Evolutionary conservation across 306 rosid species (phyloP), one percentile per base, ranked within the genome.

Genomic region (Sophora flavescens): DNA sequence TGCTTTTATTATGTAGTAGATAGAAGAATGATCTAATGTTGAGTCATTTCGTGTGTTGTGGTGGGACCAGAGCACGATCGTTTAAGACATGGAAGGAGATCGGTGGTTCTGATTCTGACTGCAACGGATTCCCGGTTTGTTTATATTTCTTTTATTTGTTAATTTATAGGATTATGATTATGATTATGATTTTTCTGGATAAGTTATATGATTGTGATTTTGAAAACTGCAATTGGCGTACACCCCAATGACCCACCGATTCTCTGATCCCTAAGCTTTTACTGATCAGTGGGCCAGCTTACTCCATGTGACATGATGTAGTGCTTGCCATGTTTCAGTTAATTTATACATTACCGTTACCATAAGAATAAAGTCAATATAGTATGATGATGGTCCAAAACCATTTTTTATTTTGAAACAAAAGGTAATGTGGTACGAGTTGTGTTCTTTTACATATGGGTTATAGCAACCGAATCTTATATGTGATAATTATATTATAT

Each of bases 81-180:
- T 74, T 76, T 67, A 53, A 26, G 76, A 71, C 70, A 59, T 64
- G 68, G 60, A 52, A 51, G 63, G 66, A 15, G 76, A 77, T 79
- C 76, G 86, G 89, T 56, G 63, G 74, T 52, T 87, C 97, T 18
- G 81, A 48, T 8, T 73, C 96, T 14, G 80, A 66, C 45, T 48
- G 26, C 60, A 56, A 10, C 14, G 33, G 4, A 2, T 61, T 75
- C 22, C 76, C 78, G n/a, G n/a, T n/a, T n/a, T 77, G 98, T 91
- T 33, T 69, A 0, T 6, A 5, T 2, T 61, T 18, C n/a, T 9
- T 32, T 15, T n/a, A 3, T 6, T 32, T 32, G 10, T 51, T 15
- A 47, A 9, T 38, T 38, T 38, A 38, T 38, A 32, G 2, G n/a
- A n/a, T n/a, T n/a, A n/a, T n/a, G 35, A 32, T 32, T 32, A 32